Evolutionary conservation across 352 stramenopile genomes (phyloP), one percentile per base, ranked within the genome.

Genomic region (Globisporangium splendens): DNA sequence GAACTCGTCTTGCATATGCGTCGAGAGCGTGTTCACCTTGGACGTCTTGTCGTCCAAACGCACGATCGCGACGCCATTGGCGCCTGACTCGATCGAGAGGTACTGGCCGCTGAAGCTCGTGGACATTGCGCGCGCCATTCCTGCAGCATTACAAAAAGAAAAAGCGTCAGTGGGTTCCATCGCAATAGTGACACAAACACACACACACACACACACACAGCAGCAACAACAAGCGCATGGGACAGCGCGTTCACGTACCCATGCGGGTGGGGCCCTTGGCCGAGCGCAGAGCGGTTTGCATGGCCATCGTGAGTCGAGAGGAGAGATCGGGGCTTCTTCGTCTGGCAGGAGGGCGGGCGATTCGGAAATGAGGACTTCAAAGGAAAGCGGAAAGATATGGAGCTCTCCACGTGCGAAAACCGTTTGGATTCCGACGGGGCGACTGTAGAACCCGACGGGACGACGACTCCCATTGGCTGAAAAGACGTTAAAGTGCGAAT

Each of bases 21-120:
- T 89, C 63, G 79, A 96, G 57, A 98, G 87, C 18, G 93, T 97
- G 74, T 98, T 98, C 51, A 98, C 89, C 54, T 91, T 95, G 63
- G 95, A 83, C 15, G 73, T 61, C 59, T 95, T 95, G 66, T 95
- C 88, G 65, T 98, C 92, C 60, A 98, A 88, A 18, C 88, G 86
- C 62, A 98, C 83, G 49, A 98, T 79, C 18, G 94, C 92, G 12
- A 98, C 90, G 54, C 92, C 92, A 50, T 93, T 81, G 3, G 73
- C 54, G 20, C 83, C 87, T 33, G 93, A 83, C 70, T 98, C 88
- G 35, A 98, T 77, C 51, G 91, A 96, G 52, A 93, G 68, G 70
- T 90, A 98, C 54, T 92, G 71, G 46, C 83, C 80, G 18, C 63
- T 72, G 59, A 79, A 74, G 33, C 61, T 61, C 54, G 63, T 39